Conservation (phyloP, 2,329 filamentous ascomycete species). For the Penicillium freii region DNA sequence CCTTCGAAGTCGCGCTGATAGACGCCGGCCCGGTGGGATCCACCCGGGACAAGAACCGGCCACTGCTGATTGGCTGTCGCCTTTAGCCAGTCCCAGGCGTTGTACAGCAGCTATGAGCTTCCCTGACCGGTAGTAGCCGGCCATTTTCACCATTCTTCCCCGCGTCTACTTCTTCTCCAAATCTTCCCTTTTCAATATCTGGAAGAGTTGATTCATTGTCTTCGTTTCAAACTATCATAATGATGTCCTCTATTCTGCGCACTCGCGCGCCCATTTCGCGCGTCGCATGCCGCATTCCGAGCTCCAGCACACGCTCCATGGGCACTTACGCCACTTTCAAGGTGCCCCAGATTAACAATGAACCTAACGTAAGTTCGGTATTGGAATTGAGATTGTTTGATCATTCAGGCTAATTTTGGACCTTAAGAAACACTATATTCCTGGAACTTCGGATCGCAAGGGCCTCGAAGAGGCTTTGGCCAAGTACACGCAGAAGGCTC, state of each 20-base stretch:
- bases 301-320: constrained; percentile 27
- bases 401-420: constrained; percentile 3
- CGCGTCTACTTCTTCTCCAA: constrained; percentile 20
- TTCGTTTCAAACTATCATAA: constrained; percentile 14
- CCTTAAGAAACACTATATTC: constrained; percentile 78
- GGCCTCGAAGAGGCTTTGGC: constrained; percentile 73
- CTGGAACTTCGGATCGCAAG: constrained; percentile 75
- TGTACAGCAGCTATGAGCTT: neutral
- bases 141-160: constrained; percentile 26
- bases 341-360: constrained; percentile 81
- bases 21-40: constrained; percentile 12
- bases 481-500: constrained; percentile 63
- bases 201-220: neutral
- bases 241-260: constrained; percentile 33
- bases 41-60: constrained; percentile 20
- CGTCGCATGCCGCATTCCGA: constrained; percentile 20
- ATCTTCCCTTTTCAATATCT: constrained; percentile 3
- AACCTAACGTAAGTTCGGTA: constrained; percentile 76
- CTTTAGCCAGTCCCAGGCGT: neutral
- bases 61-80: constrained; percentile 1
- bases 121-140: constrained; percentile 22
- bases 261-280: constrained; percentile 26
- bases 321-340: constrained; percentile 79
- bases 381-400: neutral
- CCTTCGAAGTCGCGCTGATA: neutral